Evolutionary conservation across 345 rosid genomes (phyloP).

Genomic region (Aquilaria yunnanensis): DNA sequence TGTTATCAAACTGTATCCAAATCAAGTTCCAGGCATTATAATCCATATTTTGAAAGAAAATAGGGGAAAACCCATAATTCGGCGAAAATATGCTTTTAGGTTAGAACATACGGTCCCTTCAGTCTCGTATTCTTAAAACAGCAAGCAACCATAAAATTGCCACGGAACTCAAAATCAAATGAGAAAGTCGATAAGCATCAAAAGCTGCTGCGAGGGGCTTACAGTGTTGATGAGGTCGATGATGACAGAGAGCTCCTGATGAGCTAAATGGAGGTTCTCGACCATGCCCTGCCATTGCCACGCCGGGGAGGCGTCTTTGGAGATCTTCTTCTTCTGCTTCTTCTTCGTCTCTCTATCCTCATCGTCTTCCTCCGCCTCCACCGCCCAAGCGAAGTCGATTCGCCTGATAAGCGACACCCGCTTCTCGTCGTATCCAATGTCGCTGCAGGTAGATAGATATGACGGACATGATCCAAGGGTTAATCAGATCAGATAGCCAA

Average conservation of each 20-base stretch:
- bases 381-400: slow-evolving; percentile 89
- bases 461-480: not conserved
- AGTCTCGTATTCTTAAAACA: too few relatives aligned
- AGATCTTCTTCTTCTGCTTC: slow-evolving; percentile 53
- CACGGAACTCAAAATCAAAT: not conserved
- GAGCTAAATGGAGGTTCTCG: slow-evolving; percentile 86
- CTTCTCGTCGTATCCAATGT: slow-evolving; percentile 75
- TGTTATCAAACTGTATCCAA: too few relatives aligned
- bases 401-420: slow-evolving; percentile 65
- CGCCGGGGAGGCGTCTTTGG: slow-evolving; percentile 49
- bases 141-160: too few relatives aligned
- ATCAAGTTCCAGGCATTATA: too few relatives aligned
- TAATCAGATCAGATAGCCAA: not conserved
- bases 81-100: too few relatives aligned
- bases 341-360: slow-evolving; percentile 36
- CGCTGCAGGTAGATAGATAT: slow-evolving; percentile 28
- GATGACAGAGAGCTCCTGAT: slow-evolving; percentile 85
- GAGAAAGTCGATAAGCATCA: not conserved
- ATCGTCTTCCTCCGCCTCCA: slow-evolving; percentile 62
- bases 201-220: slow-evolving; percentile 20
- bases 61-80: too few relatives aligned
- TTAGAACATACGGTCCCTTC: too few relatives aligned
- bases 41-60: too few relatives aligned
- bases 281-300: slow-evolving; percentile 89
- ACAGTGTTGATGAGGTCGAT: slow-evolving; percentile 88